Evolutionary conservation across 1,139 yeast genomes (phyloP), one percentile per base, ranked within the genome.

Genomic region (Zhuliangozyma blackwelliae): DNA sequence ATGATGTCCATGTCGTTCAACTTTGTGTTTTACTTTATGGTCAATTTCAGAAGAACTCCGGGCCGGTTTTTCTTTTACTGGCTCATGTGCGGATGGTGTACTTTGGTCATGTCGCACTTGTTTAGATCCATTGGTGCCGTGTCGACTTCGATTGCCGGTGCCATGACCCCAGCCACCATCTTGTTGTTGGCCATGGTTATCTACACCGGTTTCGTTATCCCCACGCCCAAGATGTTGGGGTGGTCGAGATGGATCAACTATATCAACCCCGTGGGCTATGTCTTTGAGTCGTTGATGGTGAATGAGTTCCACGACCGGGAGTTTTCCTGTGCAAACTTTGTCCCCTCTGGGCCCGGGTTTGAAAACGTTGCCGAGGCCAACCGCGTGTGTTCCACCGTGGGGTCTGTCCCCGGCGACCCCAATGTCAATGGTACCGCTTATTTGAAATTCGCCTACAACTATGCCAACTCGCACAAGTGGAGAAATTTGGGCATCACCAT

Each of bases 401-500:
- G 92, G 45, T 62, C 92, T 5, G 55, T 53, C 6, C 65, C 86
- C 5, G 96, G 96, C 37, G 48, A 61, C 20, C 44, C 46, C 13
- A 48, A 47, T 31, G 84, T 88, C 31, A 46, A 55, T 26, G 96
- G 96, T 53, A 70, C 78, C 34, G 64, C 51, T 23, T 88, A 79
- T 54, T 47, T 87, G 35, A 50, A 47, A 5, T 45, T 50, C 10
- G 57, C 79, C 5, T 80, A 61, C 54, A 45, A 54, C 11, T 87
- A 84, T 59, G 52, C 57, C 32, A 70, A 75, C 46, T 43, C 65
- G 8, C 90, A 88, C 57, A 76, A 77, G 55, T 89, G 96, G 96
- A 79, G 96, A 65, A 82, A 88, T 53, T 76, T 79, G 45, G 96
- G 95, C 55, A 82, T 88, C 47, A 62, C 74, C 29, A 40, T 80